Percentiles rank a stretch among this genome's conserved stretches.
These are phyloP conservation scores for Fusarium metavorans DNA, from an alignment of 2,329 filamentous ascomycete species.

Conservation along the genomic window DNA sequence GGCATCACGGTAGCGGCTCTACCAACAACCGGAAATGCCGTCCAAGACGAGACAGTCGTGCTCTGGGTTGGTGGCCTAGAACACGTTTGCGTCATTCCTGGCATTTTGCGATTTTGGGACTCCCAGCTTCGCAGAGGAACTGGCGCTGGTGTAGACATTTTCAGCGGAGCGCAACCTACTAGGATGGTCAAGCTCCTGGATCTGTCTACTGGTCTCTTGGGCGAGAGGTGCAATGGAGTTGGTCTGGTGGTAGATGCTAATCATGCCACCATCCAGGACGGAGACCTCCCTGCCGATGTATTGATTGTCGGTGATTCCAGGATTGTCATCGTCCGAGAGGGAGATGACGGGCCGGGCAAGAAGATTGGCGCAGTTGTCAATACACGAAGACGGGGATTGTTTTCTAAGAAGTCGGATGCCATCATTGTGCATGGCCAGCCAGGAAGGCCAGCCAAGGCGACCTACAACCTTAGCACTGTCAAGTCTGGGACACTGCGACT, in stretches of 20 bases:
- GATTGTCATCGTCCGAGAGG: conserved; percentile 66
- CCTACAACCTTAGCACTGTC: conserved; percentile 64
- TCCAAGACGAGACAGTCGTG: conserved; percentile 65
- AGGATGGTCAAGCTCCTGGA: conserved; percentile 68
- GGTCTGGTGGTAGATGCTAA: conserved; percentile 57
- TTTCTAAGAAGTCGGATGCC: conserved; percentile 59
- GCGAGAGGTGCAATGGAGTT: conserved; percentile 67
- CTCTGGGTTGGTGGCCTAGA: conserved; percentile 69
- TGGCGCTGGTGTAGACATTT: conserved; percentile 66
- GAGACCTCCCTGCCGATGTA: conserved; percentile 64
- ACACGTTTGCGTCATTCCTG: conserved; percentile 68
- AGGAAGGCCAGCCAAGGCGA: conserved; percentile 52
- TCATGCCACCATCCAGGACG: conserved; percentile 44
- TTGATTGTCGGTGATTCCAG: conserved; percentile 68
- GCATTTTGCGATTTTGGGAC: conserved; percentile 69
- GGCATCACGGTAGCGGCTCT: conserved; percentile 64
- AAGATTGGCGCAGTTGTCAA: conserved; percentile 55
- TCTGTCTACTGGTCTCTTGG: conserved; percentile 65
- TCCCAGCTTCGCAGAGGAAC: conserved; percentile 65
- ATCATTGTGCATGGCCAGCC: conserved; percentile 67
- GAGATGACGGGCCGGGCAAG: conserved; percentile 60
- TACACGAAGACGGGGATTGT: conserved; percentile 50
- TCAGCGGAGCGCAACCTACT: conserved; percentile 66
- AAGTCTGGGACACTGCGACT: conserved; percentile 54
- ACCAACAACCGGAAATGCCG: conserved; percentile 55